Base-by-base conservation (phyloP, 805 yeast species). In the Saturnispora besseyi region DNA sequence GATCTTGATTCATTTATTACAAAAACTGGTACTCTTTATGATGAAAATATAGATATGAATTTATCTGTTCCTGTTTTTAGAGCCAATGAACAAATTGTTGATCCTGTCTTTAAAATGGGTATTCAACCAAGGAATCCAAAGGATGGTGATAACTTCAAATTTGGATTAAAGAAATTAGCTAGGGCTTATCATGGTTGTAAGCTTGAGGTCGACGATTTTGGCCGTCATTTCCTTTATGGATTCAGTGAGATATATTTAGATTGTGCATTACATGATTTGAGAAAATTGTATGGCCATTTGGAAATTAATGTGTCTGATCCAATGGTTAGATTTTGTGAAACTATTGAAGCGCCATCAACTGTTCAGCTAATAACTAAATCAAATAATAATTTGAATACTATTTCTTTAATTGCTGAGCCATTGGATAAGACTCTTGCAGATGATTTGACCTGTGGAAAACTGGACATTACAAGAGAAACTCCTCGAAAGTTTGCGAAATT, bases 171-270 rank as follows among this genome's bases (percentile, higher is more conserved):
- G 51, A 76, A 72, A 50, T 67, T 86, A 29, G 75, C 75, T 57
- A 77, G 76, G 55, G 69, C 82, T 0, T 90, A 87, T 60, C 74
- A 84, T 9, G 83, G 89, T 3, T 72, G 81, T 34, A 74, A 74
- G 21, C 69, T 86, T n/a, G 79, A 75, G 54, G 87, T 84, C 1
- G 96, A 88, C 62, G 95, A 87, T 56, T 84, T 90, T 46, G 96
- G 97, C 2, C 97, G 89, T 58, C 87, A 84, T 61, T 80, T 81
- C 1, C 62, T 93, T 0, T 59, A 81, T 28, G 96, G 93, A 0
- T 78, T 87, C 9, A 99, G 99, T 6, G 98, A 93, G 60, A 58
- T 91, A 15, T 87, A 87, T 60, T 63, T 93, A 65, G 98, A 93
- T 63, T 86, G 93, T 57, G 68, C 85, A 24, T 65, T 93, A 37